Evolutionary conservation across 768 basidiomycete species (phyloP).

Genomic region (Auricularia auricula-judae): DNA sequence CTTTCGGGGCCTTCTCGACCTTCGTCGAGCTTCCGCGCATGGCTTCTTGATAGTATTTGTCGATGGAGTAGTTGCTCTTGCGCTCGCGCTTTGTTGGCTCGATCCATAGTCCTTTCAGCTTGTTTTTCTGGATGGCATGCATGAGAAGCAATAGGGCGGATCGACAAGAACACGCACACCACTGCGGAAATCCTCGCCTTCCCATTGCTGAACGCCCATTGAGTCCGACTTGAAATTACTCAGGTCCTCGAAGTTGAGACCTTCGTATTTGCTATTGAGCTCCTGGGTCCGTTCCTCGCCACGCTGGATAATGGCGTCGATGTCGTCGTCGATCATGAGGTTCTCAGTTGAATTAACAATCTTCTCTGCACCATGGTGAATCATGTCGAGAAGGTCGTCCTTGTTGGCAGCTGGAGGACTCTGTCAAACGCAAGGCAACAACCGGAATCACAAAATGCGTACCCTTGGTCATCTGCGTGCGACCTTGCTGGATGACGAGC

Average conservation of each 20-base stretch:
- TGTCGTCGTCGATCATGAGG: conserved; percentile 73
- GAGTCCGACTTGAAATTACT: conserved; percentile 96
- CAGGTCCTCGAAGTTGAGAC: conserved; percentile 85
- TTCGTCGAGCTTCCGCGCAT: conserved; percentile 72
- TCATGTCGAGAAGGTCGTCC: conserved; percentile 96
- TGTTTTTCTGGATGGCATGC: conserved; percentile 38
- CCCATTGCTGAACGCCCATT: conserved; percentile 79
- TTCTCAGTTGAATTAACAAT: conserved; percentile 81
- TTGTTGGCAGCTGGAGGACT: conserved; percentile 63
- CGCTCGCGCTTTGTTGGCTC: conserved; percentile 90
- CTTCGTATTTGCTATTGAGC: conserved; percentile 86
- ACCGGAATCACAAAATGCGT: conserved; percentile 11
- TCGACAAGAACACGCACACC: conserved; percentile 36
- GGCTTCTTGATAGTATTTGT: conserved; percentile 90
- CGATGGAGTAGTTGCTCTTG: conserved; percentile 89
- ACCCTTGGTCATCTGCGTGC: conserved; percentile 74
- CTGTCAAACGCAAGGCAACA: background rate
- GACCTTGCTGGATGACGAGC: conserved; percentile 92
- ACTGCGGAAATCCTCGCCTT: conserved; percentile 82
- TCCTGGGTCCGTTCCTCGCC: conserved; percentile 87
- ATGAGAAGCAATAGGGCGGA: no score
- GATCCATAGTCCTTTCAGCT: conserved; percentile 60
- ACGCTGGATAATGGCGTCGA: conserved; percentile 83
- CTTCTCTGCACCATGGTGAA: conserved; percentile 92
- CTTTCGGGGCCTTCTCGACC: conserved; percentile 68